phyloP scores from a whole-genome alignment of 2,329 filamentous ascomycete species.

The Hortaea werneckii region DNA sequence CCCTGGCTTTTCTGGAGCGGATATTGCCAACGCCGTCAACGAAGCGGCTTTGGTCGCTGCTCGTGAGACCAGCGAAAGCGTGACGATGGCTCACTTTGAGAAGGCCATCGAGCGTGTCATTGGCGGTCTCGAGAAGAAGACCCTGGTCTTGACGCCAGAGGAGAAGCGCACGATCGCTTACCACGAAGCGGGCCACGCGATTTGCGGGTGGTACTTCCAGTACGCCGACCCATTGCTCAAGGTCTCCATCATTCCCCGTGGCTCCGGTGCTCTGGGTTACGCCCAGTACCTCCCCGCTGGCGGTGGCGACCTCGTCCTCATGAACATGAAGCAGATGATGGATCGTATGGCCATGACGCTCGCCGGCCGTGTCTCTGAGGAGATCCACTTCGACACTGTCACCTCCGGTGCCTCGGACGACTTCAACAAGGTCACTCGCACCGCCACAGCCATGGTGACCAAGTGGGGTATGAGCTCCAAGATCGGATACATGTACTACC shows the following conservation, averaged over 20 bases:
- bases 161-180: conserved; percentile 97
- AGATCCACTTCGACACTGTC: conserved; percentile 92
- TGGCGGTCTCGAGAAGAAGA: conserved; percentile 94
- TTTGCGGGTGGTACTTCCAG: conserved; percentile 96
- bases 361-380: conserved; percentile 87
- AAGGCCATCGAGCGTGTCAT: conserved; percentile 96
- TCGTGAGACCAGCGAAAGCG: conserved; percentile 65
- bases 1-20: conserved; percentile 91
- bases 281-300: conserved; percentile 90
- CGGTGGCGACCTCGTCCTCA: conserved; percentile 86
- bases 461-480: conserved; percentile 97
- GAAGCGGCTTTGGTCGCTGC: conserved; percentile 94
- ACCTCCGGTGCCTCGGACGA: conserved; percentile 92
- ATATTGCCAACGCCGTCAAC: conserved; percentile 97
- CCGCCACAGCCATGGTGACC: conserved; percentile 98
- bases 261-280: conserved; percentile 86
- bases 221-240: conserved; percentile 96
- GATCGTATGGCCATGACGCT: conserved; percentile 99
- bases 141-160: conserved; percentile 78
- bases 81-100: conserved; percentile 88
- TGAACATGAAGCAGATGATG: conserved; percentile 94
- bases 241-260: conserved; percentile 95
- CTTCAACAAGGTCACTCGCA: conserved; percentile 94
- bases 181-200: conserved; percentile 95
- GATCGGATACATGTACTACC: conserved; percentile 85